Evolutionary conservation across 2,329 filamentous ascomycete species (phyloP), one percentile per base, ranked within the genome.

Genomic region (Stemphylium lycopersici): DNA sequence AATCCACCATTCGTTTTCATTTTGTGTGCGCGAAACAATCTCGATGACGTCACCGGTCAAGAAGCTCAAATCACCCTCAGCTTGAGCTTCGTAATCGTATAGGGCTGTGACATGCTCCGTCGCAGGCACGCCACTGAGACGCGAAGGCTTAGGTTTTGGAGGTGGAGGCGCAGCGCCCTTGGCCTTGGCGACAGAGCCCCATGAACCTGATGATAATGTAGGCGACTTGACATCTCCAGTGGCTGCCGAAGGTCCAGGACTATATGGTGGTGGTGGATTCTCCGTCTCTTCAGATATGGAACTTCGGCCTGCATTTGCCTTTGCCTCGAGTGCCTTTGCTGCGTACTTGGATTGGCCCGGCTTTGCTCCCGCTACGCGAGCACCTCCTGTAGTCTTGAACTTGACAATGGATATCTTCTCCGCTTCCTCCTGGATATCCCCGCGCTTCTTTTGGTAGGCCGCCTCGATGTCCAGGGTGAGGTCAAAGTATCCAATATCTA

Each of bases 401-500:
- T 93, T 91, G 60, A 90, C 87, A 61, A 99, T 97, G 11, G 85
- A 83, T 15, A 99, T 81, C 33, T 85, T 86, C 76, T 99, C 95
- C n/a, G 89, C 86, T 59, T 84, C 86, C 63, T 96, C 90, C 72
- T 95, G 88, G 56, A 95, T 88, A 66, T 96, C 90, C 22, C 92
- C 93, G 26, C 93, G 89, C 80, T 97, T 97, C 75, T 87, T 84
- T 68, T 90, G 82, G 74, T 96, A 99, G 11, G 91, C 93, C 61
- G 93, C 93, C 74, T 97, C 91, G 38, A 99, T 89, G 69, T 96
- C 93, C 29, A 90, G 83, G 1, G 90, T 90, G 46, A 99, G 84
- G 75, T 99, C 90, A 76, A 99, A 99, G 79, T 99, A 99, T 58
- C 92, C 92, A 72, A 99, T 99, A 71, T 98, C 93, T 75, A 96